phyloP scores from a whole-genome alignment of 2,329 filamentous ascomycete genomes.

The Thelonectria discophora region DNA sequence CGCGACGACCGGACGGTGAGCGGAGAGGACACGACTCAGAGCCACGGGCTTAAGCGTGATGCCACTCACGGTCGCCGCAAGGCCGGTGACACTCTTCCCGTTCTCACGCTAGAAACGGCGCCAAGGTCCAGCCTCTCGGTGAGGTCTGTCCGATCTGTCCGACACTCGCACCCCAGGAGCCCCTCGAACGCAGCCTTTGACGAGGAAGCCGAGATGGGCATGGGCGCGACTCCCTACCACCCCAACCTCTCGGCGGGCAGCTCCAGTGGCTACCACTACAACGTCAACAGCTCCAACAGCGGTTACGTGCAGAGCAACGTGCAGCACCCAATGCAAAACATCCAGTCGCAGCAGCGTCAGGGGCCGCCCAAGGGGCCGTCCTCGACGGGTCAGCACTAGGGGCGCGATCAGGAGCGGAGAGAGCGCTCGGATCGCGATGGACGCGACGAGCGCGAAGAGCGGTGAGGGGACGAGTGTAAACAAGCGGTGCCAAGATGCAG shows the following conservation, averaged over 20 bases:
- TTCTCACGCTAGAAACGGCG: slow-evolving; percentile 43
- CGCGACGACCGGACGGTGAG: slow-evolving; percentile 39
- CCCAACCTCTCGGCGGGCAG: slow-evolving; percentile 40
- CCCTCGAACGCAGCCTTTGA: slow-evolving; percentile 51
- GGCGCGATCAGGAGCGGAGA: slow-evolving; percentile 26
- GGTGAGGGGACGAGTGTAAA: slow-evolving; percentile 27
- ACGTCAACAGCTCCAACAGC: slow-evolving; percentile 10
- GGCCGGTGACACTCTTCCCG: slow-evolving; percentile 57
- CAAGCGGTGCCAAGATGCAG: slow-evolving; percentile 21
- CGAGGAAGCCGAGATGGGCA: slow-evolving; percentile 53
- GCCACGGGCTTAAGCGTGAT: slow-evolving; percentile 50
- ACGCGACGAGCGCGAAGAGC: neutral
- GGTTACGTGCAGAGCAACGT: slow-evolving; percentile 33
- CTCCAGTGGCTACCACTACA: slow-evolving; percentile 37
- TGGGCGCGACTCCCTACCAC: slow-evolving; percentile 45
- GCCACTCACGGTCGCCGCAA: slow-evolving; percentile 60
- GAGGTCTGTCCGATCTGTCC: slow-evolving; percentile 19
- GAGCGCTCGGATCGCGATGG: neutral
- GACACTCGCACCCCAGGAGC: slow-evolving; percentile 43
- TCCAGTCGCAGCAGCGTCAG: slow-evolving; percentile 28
- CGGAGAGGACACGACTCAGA: slow-evolving; percentile 35
- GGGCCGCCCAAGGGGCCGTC: slow-evolving; percentile 29
- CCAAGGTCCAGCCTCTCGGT: slow-evolving; percentile 37
- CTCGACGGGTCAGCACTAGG: slow-evolving; percentile 39
- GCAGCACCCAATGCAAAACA: slow-evolving; percentile 33